Evolutionary conservation across 1,139 yeast species (phyloP), one percentile per base, ranked within the genome.

Genomic region (Kodamaea suecica): DNA sequence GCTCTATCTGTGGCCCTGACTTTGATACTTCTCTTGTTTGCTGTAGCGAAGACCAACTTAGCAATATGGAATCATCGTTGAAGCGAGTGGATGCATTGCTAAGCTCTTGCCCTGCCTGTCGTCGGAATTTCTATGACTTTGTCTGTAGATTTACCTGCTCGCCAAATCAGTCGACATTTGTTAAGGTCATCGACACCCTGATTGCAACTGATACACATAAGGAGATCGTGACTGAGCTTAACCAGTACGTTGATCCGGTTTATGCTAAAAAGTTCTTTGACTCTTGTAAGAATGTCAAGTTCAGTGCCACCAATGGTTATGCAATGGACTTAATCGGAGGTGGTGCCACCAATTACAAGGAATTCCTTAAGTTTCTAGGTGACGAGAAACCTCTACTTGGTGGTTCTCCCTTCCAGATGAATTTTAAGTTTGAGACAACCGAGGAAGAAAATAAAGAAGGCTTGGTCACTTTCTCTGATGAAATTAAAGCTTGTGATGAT

Each of bases 261-360:
- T 76, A 77, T 63, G 95, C 95, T 0, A 52, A 69, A 0, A 65
- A 56, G 2, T 79, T 90, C 51, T 92, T 66, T 54, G 84, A 88
- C 40, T 85, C 95, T 1, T 92, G 98, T 62, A 84, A 85, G 49
- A 78, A 83, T 43, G 84, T 92, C 55, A 88, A 90, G 59, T 90
- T 92, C 55, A 80, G 92, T 3, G 96, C 97, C 4, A 88, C 97
- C 7, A 90, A 90, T 58, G 97, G 97, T 2, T 85, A 76, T 50
- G 97, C 97, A 6, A 88, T 92, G 97, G 97, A 92, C 54, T 70
- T 92, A 34, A 83, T 92, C 33, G 98, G 98, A 5, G 98, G 98
- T 7, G 97, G 97, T 0, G 97, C 97, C 3, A 73, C 70, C 40
- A 77, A 80, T 50, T 85, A 76, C 53, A 53, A 66, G 29, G 78